Percentiles rank a stretch among this genome's conserved stretches.
Conservation (phyloP, 345 rosid species). For the Syzygium aqueum region DNA sequence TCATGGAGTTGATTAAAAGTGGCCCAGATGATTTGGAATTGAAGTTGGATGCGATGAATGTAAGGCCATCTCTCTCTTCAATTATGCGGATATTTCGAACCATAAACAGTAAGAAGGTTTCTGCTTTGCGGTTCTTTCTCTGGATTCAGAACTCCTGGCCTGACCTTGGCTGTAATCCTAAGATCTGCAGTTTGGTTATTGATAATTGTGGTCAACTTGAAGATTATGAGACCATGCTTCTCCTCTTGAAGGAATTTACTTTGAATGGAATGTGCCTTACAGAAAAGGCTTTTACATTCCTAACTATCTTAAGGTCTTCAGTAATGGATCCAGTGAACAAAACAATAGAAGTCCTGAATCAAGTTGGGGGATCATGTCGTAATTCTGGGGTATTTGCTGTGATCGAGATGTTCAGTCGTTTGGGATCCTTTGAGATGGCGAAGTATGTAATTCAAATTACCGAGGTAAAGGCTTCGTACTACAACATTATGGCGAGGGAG, state of each 20-base stretch:
- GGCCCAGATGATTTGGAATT: constrained; percentile 14
- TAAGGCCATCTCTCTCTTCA: constrained; percentile 19
- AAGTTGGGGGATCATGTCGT: constrained; percentile 24
- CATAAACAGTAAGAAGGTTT: constrained; percentile 23
- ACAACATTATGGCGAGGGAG: constrained; percentile 20
- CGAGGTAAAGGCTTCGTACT: constrained; percentile 19
- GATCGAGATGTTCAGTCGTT: constrained; percentile 23
- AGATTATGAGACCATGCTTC: constrained; percentile 19
- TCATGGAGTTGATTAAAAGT: constrained; percentile 20
- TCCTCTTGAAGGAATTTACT: constrained; percentile 21
- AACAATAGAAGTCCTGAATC: constrained; percentile 20
- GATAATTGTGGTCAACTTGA: constrained; percentile 42
- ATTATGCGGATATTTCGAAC: constrained; percentile 6
- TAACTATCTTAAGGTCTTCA: constrained; percentile 8
- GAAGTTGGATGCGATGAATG: constrained; percentile 19
- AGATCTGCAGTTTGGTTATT: constrained; percentile 33
- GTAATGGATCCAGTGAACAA: constrained; percentile 10
- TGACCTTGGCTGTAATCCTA: constrained; percentile 9
- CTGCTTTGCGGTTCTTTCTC: constrained; percentile 30
- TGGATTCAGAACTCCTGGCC: constrained; percentile 25
- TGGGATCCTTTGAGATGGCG: constrained; percentile 29
- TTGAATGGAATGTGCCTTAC: constrained; percentile 9
- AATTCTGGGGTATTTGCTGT: constrained; percentile 28
- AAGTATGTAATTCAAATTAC: constrained; percentile 26
- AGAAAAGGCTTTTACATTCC: constrained; percentile 33